Evolutionary conservation across 2,329 filamentous ascomycete species (phyloP).

Genomic region (Fusarium brachygibbosum): DNA sequence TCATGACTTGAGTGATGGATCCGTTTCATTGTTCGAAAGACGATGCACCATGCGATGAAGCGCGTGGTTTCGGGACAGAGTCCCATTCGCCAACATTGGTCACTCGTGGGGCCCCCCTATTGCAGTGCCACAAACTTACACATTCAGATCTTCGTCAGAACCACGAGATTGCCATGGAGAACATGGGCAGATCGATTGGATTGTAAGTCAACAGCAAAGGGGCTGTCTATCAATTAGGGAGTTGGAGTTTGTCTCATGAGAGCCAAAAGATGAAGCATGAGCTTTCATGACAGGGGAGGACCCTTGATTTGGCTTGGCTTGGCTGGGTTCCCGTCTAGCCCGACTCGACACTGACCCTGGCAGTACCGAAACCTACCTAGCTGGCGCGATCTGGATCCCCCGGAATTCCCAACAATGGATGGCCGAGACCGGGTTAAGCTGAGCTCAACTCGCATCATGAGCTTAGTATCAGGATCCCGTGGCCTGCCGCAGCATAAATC

Average conservation of each 20-base stretch:
- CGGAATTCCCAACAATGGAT: conserved; percentile 29
- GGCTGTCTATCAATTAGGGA: conserved; percentile 24
- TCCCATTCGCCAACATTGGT: conserved; percentile 44
- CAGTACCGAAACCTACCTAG: conserved; percentile 28
- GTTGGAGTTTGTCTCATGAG: conserved; percentile 30
- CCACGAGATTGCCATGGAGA: conserved; percentile 16
- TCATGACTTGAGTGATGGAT: conserved; percentile 33
- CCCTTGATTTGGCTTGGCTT: conserved; percentile 6
- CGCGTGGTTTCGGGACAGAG: conserved; percentile 44
- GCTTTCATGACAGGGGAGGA: conserved; percentile 4
- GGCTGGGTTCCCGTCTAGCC: neutral
- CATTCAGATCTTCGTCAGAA: conserved; percentile 23
- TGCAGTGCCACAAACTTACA: conserved; percentile 24
- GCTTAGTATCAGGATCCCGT: conserved; percentile 30
- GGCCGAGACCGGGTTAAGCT: conserved; percentile 35
- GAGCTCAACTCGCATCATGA: conserved; percentile 24
- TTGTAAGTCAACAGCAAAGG: conserved; percentile 21
- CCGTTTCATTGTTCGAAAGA: conserved; percentile 18
- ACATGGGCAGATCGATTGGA: conserved; percentile 39
- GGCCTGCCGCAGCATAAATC: conserved; percentile 31
- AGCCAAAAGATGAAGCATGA: conserved; percentile 39
- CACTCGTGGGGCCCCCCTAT: conserved; percentile 27
- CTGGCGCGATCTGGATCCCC: conserved; percentile 32
- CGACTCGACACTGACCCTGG: conserved; percentile 7
- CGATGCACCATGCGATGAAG: conserved; percentile 23